Percentiles rank a stretch among this genome's conserved stretches.
These are phyloP conservation scores for Beauveria varroae DNA, from an alignment of 2,329 filamentous ascomycete species.

Conservation along the genomic window DNA sequence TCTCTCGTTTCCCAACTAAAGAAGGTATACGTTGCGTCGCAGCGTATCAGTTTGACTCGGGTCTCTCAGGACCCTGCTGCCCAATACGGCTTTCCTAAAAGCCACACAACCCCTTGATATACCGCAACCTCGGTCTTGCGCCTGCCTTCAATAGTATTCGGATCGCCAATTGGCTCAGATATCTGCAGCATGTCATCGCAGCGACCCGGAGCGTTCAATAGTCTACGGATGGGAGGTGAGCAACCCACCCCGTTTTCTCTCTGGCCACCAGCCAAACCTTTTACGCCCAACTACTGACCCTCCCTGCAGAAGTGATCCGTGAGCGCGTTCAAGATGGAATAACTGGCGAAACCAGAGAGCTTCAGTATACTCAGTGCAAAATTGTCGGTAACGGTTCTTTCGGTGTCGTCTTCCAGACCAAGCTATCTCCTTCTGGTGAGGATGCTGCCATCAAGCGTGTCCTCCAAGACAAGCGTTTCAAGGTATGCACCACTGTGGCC, in stretches of 20 bases:
- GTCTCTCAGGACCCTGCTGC: slow-evolving; percentile 18
- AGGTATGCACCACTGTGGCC: slow-evolving; percentile 53
- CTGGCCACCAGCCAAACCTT: not conserved
- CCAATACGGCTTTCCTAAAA: slow-evolving; percentile 30
- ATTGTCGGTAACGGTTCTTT: slow-evolving; percentile 99
- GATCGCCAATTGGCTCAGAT: slow-evolving; percentile 5
- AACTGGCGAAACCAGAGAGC: slow-evolving; percentile 90
- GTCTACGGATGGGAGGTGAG: slow-evolving; percentile 93
- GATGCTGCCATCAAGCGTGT: slow-evolving; percentile 99
- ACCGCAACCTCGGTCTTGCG: slow-evolving; percentile 13
- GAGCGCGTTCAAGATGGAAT: slow-evolving; percentile 98
- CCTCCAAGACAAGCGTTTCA: slow-evolving; percentile 98
- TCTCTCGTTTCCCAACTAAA: not conserved
- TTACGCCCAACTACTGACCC: slow-evolving; percentile 18
- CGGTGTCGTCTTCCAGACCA: slow-evolving; percentile 97
- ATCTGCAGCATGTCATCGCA: slow-evolving; percentile 68
- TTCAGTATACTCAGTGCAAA: slow-evolving; percentile 99
- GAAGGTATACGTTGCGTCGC: slow-evolving; percentile 5
- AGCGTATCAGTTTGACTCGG: not conserved
- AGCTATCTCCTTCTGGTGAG: slow-evolving; percentile 93
- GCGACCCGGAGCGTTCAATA: slow-evolving; percentile 80
- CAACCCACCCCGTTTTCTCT: slow-evolving; percentile 11
- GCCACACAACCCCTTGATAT: slow-evolving; percentile 21
- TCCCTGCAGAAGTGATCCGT: slow-evolving; percentile 75
- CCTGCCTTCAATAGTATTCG: slow-evolving; percentile 1